These are phyloP conservation scores for Penicillium olsonii DNA, from an alignment of 2,329 filamentous ascomycete species.

Conservation along the genomic window DNA sequence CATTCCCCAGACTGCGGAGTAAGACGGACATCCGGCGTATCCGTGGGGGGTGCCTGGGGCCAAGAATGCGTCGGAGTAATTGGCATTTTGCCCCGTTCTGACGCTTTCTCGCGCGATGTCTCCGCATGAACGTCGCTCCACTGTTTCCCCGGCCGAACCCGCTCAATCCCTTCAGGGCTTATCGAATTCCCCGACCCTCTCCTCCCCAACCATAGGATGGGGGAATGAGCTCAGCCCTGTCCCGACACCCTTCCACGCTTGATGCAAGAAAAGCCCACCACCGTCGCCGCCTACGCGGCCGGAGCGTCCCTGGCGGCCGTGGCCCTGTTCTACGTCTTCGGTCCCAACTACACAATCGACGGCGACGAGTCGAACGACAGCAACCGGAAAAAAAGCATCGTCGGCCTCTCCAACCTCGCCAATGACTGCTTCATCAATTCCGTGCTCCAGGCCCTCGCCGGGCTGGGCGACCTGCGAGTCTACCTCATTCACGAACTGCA, in stretches of 20 bases:
- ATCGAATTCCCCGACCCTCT: background rate
- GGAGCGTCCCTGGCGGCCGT: slow-evolving; percentile 93
- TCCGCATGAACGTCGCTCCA: slow-evolving; percentile 27
- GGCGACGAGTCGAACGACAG: slow-evolving; percentile 65
- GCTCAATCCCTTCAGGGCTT: slow-evolving; percentile 2
- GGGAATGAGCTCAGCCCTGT: slow-evolving; percentile 16
- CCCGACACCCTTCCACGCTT: slow-evolving; percentile 18
- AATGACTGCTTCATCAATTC: slow-evolving; percentile 99
- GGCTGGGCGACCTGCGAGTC: slow-evolving; percentile 80
- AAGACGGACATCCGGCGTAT: slow-evolving; percentile 20
- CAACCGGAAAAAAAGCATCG: slow-evolving; percentile 77
- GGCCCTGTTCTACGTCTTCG: slow-evolving; percentile 95
- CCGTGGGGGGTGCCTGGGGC: slow-evolving; percentile 14
- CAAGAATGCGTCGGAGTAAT: background rate
- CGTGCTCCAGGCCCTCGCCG: slow-evolving; percentile 87
- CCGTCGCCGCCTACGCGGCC: slow-evolving; percentile 88
- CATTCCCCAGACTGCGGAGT: background rate
- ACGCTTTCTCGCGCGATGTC: slow-evolving; percentile 1
- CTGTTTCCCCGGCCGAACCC: slow-evolving; percentile 21
- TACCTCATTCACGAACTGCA: slow-evolving; percentile 93
- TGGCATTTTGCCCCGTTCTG: slow-evolving; percentile 14
- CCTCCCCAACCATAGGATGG: slow-evolving; percentile 16
- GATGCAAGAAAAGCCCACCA: slow-evolving; percentile 82
- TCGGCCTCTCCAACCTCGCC: slow-evolving; percentile 84
- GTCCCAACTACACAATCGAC: slow-evolving; percentile 94